These are phyloP conservation scores for Microbotryum scabiosae DNA, from an alignment of 1,284 basidiomycete genomes.

Conservation along the genomic window DNA sequence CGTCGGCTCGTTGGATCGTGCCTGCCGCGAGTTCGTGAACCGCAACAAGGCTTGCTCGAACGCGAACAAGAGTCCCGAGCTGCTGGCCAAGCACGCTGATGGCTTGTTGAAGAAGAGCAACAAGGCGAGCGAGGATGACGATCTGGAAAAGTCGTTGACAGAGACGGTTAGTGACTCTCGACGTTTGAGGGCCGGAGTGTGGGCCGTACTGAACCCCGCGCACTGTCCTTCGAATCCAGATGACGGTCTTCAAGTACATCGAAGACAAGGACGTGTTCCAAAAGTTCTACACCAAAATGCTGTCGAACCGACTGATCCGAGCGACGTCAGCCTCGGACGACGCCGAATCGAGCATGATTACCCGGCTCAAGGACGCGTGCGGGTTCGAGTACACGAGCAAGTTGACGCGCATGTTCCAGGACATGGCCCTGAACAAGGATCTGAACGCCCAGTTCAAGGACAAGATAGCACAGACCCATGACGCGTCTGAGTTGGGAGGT, in stretches of 20 bases:
- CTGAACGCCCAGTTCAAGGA: constrained; percentile 95
- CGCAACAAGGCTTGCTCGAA: constrained; percentile 81
- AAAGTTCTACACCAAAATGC: constrained; percentile 94
- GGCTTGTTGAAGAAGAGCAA: constrained; percentile 87
- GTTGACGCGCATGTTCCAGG: constrained; percentile 90
- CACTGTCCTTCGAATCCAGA: constrained; percentile 48
- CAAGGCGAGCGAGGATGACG: constrained; percentile 79
- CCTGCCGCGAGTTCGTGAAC: constrained; percentile 94
- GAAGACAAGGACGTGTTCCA: constrained; percentile 99
- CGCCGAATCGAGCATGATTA: constrained; percentile 95
- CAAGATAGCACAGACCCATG: constrained; percentile 73
- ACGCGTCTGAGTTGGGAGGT: constrained; percentile 49
- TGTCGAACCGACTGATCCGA: constrained; percentile 90
- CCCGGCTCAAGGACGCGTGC: constrained; percentile 94
- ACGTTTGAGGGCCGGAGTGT: not conserved
- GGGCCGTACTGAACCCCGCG: not conserved
- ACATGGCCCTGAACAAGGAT: constrained; percentile 93
- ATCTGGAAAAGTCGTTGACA: constrained; percentile 80
- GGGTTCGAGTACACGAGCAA: constrained; percentile 99
- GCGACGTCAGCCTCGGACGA: constrained; percentile 92
- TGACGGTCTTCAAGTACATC: constrained; percentile 98
- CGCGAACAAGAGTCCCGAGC: constrained; percentile 78
- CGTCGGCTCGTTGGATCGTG: constrained; percentile 83
- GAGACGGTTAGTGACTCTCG: constrained; percentile 60
- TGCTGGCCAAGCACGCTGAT: constrained; percentile 90